Evolutionary conservation across 2,329 filamentous ascomycete species (phyloP).

Genomic region (Scytalidium sp.): DNA sequence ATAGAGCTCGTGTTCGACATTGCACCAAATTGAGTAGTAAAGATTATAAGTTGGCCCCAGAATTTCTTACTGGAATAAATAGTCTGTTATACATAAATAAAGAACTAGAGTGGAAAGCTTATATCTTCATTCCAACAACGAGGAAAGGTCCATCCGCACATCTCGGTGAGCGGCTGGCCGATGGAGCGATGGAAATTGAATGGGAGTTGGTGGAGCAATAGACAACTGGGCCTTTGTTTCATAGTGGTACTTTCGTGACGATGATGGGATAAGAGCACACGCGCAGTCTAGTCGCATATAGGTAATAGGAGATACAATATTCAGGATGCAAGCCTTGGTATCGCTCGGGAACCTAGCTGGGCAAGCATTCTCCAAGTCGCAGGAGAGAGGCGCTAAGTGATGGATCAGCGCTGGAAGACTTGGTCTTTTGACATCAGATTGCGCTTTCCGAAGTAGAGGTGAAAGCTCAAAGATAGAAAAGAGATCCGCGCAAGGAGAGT

Average conservation of each 20-base stretch:
- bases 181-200: conserved; percentile 26
- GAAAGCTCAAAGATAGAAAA: conserved; percentile 28
- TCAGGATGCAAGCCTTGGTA: conserved; percentile 10
- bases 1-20: conserved; percentile 62
- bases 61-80: conserved; percentile 24
- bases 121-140: conserved; percentile 18
- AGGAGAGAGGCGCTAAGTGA: conserved; percentile 16
- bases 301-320: conserved; percentile 10
- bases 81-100: not conserved
- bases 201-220: conserved; percentile 27
- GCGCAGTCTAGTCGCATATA: conserved; percentile 10
- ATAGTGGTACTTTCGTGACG: conserved; percentile 16
- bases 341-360: conserved; percentile 17
- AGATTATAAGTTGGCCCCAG: conserved; percentile 49
- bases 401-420: conserved; percentile 25
- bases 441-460: conserved; percentile 18
- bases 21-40: conserved; percentile 68
- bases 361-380: conserved; percentile 20
- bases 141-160: conserved; percentile 28
- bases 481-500: conserved; percentile 44
- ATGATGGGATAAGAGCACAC: conserved; percentile 4
- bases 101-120: not conserved
- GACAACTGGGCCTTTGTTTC: conserved; percentile 15
- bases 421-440: conserved; percentile 19
- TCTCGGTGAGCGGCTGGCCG: conserved; percentile 17